Percentiles rank a stretch among this genome's conserved stretches.
phyloP scores from a whole-genome alignment of 108 stramenopile species.

The Chaetoceros muelleri region DNA sequence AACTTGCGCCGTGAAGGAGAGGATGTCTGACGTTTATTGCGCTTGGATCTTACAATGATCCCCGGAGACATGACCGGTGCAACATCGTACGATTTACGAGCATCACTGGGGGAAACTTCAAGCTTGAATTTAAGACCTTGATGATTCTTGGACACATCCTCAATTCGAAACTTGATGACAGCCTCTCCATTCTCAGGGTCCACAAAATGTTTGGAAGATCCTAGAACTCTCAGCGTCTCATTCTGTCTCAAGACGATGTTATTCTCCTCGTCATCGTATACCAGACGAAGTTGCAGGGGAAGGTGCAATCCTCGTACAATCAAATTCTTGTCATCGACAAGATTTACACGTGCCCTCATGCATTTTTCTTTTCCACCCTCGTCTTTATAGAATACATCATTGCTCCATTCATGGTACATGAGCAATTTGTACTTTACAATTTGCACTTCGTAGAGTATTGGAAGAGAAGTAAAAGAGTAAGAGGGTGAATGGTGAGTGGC shows the following conservation, averaged over 20 bases:
- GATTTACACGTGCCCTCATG: constrained; percentile 47
- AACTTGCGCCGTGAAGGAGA: too few relatives aligned
- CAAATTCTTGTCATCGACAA: constrained; percentile 35
- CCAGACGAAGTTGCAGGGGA: constrained; percentile 22
- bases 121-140: constrained; percentile 70
- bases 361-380: constrained; percentile 84
- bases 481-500: too few relatives aligned
- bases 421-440: constrained; percentile 41
- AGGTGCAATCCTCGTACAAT: constrained; percentile 26
- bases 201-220: constrained; percentile 17
- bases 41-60: constrained; percentile 74
- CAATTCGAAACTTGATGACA: constrained; percentile 55
- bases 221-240: constrained; percentile 41
- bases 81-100: constrained; percentile 50
- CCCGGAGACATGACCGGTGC: constrained; percentile 53
- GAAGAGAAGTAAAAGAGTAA: too few relatives aligned
- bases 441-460: too few relatives aligned
- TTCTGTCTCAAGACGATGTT: too few relatives aligned
- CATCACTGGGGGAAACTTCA: constrained; percentile 46
- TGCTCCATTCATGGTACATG: constrained; percentile 35
- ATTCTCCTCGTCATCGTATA: constrained; percentile 18
- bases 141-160: constrained; percentile 87
- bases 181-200: constrained; percentile 23
- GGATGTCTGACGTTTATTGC: constrained; percentile 54
- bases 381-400: constrained; percentile 77